Base-by-base conservation (phyloP, 2,329 filamentous ascomycete genomes). In the Fusarium nelsonii region DNA sequence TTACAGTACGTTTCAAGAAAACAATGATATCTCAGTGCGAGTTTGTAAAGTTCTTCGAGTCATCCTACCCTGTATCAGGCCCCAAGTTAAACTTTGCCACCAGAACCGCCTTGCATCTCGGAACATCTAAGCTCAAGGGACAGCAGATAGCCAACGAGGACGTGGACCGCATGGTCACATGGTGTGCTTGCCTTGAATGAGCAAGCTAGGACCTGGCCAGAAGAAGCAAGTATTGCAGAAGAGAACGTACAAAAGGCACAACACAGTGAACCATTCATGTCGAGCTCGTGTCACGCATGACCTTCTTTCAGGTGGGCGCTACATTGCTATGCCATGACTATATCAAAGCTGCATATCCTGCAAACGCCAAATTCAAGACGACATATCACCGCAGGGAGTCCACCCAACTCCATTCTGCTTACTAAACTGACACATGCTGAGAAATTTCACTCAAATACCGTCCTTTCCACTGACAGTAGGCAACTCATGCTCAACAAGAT, bases 271-370 rank as follows among this genome's bases (percentile, higher is more conserved):
- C 18, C 3, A 33, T 10, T 33, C 16, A 30, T 28, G 5, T 16
- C 8, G n/a, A 16, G n/a, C 30, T 43, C n/a, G 39, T 40, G 53
- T 37, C 41, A 33, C 46, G 44, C 14, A 28, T 28, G 40, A 32
- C 41, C 37, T 57, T 58, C 53, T 12, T 63, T 59, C 45, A 49
- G 34, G 39, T 43, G 54, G 54, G 59, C 50, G 60, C 48, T 73
- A 49, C 44, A 71, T 70, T 71, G 74, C 52, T 71, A 71, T 58
- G 34, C 63, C 72, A 43, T 72, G 43, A 66, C 61, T 65, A 71
- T 57, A 65, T 66, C 61, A 63, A 66, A 73, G 41, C 34, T 36
- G 45, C 46, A 48, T 60, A 57, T 54, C 51, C 48, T 30, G 44
- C 20, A 39, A 70, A 61, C 61, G 63, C 72, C 60, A 50, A 53